Evolutionary conservation across 139 green algal genomes (phyloP).

Genomic region (Auxenochlorella pyrenoidosa): DNA sequence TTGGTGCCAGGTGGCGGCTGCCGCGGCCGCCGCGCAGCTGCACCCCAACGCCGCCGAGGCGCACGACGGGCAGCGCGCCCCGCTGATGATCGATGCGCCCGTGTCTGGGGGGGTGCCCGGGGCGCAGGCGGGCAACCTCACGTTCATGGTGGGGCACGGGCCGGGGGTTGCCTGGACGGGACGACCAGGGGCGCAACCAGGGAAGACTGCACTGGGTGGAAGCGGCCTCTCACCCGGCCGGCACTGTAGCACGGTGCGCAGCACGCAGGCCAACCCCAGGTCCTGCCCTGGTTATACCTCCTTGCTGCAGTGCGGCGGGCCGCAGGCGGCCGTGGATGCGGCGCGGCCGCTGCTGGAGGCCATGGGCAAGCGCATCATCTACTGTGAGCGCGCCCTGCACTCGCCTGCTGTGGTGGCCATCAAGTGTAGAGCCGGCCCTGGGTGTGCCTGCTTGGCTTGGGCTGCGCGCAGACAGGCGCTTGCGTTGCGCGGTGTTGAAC

Average conservation of each 20-base stretch:
- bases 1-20: conserved; percentile 33
- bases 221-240: no score
- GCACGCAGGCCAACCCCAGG: no score
- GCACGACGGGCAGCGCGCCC: conserved; percentile 56
- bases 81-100: conserved; percentile 68
- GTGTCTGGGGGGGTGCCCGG: conserved; percentile 73
- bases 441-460: not conserved
- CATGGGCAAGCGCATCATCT: conserved; percentile 71
- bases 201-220: no score
- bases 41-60: conserved; percentile 37
- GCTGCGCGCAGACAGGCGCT: no score
- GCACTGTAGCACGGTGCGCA: no score
- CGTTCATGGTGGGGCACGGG: conserved; percentile 82
- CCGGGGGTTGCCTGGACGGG: no score
- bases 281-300: no score
- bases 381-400: conserved; percentile 54
- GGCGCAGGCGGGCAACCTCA: conserved; percentile 70
- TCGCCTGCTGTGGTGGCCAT: not conserved
- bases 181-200: no score
- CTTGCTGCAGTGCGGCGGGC: conserved; percentile 56
- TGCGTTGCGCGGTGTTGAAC: not conserved
- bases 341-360: conserved; percentile 58
- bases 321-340: conserved; percentile 44
- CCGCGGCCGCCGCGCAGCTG: conserved; percentile 13
- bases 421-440: not conserved